Evolutionary conservation across 768 basidiomycete genomes (phyloP).

Genomic region (Hypholoma fasciculare): DNA sequence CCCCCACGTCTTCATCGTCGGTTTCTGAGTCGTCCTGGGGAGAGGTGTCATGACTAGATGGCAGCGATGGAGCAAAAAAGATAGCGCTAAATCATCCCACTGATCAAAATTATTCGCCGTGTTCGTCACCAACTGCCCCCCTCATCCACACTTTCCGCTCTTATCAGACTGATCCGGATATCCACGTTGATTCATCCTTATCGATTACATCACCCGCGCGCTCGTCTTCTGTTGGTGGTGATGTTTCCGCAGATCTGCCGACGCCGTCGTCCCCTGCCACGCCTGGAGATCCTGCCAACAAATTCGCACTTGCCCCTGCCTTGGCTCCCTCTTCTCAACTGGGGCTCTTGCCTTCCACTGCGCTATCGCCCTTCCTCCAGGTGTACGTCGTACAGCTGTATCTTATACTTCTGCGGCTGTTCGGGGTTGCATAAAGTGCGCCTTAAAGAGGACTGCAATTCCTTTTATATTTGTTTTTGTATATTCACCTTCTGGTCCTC

Average conservation of each 20-base stretch:
- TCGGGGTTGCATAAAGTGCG: constrained; percentile 3
- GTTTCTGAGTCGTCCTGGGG: constrained; percentile 13
- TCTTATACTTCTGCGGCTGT: constrained; percentile 34
- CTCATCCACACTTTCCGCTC: background rate
- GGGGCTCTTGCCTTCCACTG: constrained; percentile 17
- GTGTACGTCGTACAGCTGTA: constrained; percentile 45
- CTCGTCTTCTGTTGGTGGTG: no score
- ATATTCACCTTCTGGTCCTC: background rate
- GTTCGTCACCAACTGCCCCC: background rate
- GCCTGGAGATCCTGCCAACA: background rate
- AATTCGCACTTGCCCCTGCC: background rate
- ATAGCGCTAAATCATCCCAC: background rate
- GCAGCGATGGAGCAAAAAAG: background rate
- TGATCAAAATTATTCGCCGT: background rate
- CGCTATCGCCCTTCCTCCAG: constrained; percentile 36
- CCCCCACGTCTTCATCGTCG: background rate
- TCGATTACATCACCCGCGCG: background rate
- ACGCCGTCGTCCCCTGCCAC: background rate
- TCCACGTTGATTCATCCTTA: background rate
- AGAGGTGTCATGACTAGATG: constrained; percentile 21
- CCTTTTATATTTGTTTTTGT: background rate
- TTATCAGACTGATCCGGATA: background rate
- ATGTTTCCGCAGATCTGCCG: background rate
- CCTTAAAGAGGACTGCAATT: background rate
- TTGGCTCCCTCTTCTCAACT: constrained; percentile 22